Percentiles rank a stretch among this genome's conserved stretches.
phyloP scores from a whole-genome alignment of 495 filamentous ascomycete species.

The Paragyromitra xinjiangensis region DNA sequence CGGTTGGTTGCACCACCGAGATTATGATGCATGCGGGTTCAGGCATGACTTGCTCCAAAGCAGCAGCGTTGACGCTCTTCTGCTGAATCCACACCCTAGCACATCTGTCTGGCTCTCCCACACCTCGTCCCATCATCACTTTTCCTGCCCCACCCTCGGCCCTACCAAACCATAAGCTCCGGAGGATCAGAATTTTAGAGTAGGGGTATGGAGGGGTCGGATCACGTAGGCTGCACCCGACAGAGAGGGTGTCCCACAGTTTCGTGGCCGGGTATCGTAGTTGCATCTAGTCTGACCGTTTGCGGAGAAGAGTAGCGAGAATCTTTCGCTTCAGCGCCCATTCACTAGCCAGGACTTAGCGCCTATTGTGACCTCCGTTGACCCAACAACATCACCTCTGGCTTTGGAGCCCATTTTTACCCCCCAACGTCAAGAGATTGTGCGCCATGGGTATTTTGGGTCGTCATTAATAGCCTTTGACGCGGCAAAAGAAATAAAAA shows the following conservation, averaged over 20 bases:
- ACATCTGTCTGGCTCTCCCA: constrained; percentile 26
- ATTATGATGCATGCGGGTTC: constrained; percentile 45
- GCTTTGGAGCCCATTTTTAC: background rate
- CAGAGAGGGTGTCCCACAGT: constrained; percentile 52
- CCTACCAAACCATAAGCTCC: constrained; percentile 49
- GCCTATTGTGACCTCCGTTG: constrained; percentile 44
- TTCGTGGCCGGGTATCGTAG: constrained; percentile 54
- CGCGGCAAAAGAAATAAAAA: constrained; percentile 8
- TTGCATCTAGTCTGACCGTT: constrained; percentile 57
- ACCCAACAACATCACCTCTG: constrained; percentile 30
- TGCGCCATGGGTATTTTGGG: constrained; percentile 27
- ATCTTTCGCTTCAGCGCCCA: constrained; percentile 42
- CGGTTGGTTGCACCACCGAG: constrained; percentile 52
- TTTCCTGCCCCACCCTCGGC: constrained; percentile 44
- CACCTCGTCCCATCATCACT: constrained; percentile 36
- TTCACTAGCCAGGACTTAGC: constrained; percentile 21
- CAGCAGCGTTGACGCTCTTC: constrained; percentile 21
- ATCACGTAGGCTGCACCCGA: constrained; percentile 55
- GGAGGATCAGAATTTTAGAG: constrained; percentile 49
- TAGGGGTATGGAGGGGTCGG: constrained; percentile 47
- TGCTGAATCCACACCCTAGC: constrained; percentile 31
- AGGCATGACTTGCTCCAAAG: constrained; percentile 47
- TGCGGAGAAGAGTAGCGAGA: constrained; percentile 56
- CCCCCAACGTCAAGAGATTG: constrained; percentile 4
- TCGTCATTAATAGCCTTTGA: constrained; percentile 13